A percentile compares a stretch with the other conserved stretches of the same genome.
These are phyloP conservation scores for Saccharomyces hybrid DNA, from an alignment of 1,139 yeast genomes.

Conservation along the genomic window DNA sequence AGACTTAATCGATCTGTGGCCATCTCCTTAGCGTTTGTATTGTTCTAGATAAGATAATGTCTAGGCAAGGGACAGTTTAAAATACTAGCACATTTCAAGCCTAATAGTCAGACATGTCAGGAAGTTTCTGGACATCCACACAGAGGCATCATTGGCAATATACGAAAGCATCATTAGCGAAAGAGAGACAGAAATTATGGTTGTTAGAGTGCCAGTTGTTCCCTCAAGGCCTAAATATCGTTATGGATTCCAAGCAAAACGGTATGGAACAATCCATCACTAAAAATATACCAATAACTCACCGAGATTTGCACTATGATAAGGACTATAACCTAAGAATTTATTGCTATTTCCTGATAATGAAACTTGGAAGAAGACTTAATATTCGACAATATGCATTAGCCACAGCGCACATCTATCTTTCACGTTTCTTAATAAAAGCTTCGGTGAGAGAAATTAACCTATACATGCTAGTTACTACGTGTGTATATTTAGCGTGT, in stretches of 20 bases:
- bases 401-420: constrained; percentile 82
- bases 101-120: constrained; percentile 39
- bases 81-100: neutral
- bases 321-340: constrained; percentile 50
- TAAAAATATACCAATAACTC: constrained; percentile 38
- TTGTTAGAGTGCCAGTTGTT: constrained; percentile 32
- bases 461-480: constrained; percentile 68
- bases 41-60: neutral
- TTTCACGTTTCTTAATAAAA: constrained; percentile 63
- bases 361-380: constrained; percentile 70
- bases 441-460: constrained; percentile 78
- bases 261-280: constrained; percentile 20
- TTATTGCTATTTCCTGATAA: constrained; percentile 59
- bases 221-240: constrained; percentile 29
- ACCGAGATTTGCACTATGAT: constrained; percentile 44
- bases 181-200: constrained; percentile 36
- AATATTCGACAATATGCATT: constrained; percentile 74
- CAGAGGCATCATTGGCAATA: constrained; percentile 59
- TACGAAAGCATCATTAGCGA: constrained; percentile 40
- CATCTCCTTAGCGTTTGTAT: neutral
- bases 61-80: neutral
- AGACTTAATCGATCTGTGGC: neutral
- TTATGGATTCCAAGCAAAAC: constrained; percentile 24
- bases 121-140: constrained; percentile 62
- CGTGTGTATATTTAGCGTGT: constrained; percentile 84